These are phyloP conservation scores for Colletotrichum sojae DNA, from an alignment of 2,329 filamentous ascomycete genomes.

Conservation along the genomic window DNA sequence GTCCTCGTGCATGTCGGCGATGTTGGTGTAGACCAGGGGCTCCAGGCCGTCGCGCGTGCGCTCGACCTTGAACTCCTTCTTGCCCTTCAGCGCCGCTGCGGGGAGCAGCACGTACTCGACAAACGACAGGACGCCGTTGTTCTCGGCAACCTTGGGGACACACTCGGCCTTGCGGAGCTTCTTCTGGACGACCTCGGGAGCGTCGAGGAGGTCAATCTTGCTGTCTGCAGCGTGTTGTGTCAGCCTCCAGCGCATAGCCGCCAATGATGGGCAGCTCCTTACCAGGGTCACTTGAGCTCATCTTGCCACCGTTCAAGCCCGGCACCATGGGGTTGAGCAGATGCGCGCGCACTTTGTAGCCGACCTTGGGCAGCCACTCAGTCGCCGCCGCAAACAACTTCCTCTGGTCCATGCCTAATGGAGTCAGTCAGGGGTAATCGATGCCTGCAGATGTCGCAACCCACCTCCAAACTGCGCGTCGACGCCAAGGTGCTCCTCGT, in stretches of 20 bases:
- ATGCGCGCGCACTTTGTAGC: conserved; percentile 76
- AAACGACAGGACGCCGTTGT: conserved; percentile 89
- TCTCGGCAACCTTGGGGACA: conserved; percentile 81
- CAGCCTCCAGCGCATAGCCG: not conserved
- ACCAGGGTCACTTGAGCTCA: conserved; percentile 83
- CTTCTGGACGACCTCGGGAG: conserved; percentile 79
- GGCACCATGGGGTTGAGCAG: conserved; percentile 92
- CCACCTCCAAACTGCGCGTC: conserved; percentile 90
- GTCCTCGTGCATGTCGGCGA: conserved; percentile 82
- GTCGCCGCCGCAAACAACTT: conserved; percentile 91
- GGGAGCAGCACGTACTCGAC: conserved; percentile 90
- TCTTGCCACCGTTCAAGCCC: conserved; percentile 87
- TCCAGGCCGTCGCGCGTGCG: conserved; percentile 75
- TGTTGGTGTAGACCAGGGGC: conserved; percentile 83
- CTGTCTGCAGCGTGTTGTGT: conserved; percentile 68
- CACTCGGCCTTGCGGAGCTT: conserved; percentile 91
- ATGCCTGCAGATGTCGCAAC: not conserved
- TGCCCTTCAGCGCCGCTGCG: conserved; percentile 73
- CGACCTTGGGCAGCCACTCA: conserved; percentile 87
- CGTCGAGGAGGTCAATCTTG: conserved; percentile 95
- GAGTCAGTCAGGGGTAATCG: not conserved
- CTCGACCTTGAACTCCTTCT: conserved; percentile 76
- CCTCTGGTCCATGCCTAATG: conserved; percentile 77
- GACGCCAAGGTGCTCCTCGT: conserved; percentile 89
- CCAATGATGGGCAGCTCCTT: conserved; percentile 19